These are phyloP conservation scores for Dactylorhiza incarnata DNA, from an alignment of 106 monocot genomes.

Conservation along the genomic window DNA sequence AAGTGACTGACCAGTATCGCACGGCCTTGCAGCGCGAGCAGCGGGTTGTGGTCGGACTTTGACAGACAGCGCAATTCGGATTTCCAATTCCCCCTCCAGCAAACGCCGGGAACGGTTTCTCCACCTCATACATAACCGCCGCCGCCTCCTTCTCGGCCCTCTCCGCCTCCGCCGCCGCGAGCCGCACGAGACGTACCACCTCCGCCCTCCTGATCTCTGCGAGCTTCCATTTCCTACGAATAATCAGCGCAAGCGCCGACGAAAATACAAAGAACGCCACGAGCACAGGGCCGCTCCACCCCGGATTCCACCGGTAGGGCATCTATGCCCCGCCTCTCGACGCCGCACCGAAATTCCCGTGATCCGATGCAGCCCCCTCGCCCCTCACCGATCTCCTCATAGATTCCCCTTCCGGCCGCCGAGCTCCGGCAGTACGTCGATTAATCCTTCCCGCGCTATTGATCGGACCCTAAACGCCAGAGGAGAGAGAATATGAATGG, in stretches of 20 bases:
- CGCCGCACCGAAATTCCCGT: neutral
- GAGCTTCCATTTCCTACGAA: conserved; percentile 9
- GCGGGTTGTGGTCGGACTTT: conserved; percentile 10
- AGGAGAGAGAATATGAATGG: neutral
- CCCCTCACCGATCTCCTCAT: conserved; percentile 10
- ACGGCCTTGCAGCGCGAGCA: conserved; percentile 12
- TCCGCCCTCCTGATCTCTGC: conserved; percentile 4
- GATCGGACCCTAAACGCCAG: neutral
- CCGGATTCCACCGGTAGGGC: conserved; percentile 4
- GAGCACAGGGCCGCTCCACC: conserved; percentile 4
- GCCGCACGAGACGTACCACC: neutral
- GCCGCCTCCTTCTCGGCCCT: conserved; percentile 10
- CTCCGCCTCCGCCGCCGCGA: conserved; percentile 11
- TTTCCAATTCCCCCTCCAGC: neutral
- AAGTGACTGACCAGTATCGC: conserved; percentile 4
- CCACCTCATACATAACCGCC: neutral
- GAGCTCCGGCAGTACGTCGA: neutral
- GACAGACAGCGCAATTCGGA: conserved; percentile 3
- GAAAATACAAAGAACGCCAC: neutral
- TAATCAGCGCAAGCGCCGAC: neutral
- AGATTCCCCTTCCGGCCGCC: neutral
- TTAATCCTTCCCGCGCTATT: conserved; percentile 7
- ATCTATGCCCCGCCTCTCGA: conserved; percentile 4
- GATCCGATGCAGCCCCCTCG: neutral
- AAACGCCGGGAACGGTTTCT: neutral